Evolutionary conservation across 2,329 filamentous ascomycete species (phyloP), one percentile per base, ranked within the genome.

Genomic region (Cladosporium sp.): DNA sequence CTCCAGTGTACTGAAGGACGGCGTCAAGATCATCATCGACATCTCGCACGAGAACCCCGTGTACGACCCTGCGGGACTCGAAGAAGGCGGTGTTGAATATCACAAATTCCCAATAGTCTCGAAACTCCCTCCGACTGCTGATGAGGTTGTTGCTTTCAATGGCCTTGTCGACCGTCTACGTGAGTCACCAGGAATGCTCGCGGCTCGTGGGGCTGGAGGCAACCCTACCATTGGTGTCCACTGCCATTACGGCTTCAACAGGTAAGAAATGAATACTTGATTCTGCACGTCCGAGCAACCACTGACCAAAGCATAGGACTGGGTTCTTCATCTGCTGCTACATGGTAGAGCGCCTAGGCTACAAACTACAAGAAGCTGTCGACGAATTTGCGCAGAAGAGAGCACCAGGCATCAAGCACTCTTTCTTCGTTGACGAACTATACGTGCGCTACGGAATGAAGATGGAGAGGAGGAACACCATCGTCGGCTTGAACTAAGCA

Each of bases 171-270:
- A 87, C 64, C 62, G 67, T 5, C 65, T 80, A 2, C 66, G 73
- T 1, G 60, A 58, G 45, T 66, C 59, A 15, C 58, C 59, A 60
- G 77, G 76, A 51, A 67, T 72, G 28, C 72, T 77, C 3, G 38
- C 37, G 3, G 39, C 51, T 19, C 63, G 74, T 73, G 40, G 75
- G 72, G 59, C n/a, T 12, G 34, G 17, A 12, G 17, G 36, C 14
- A 73, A 71, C 58, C 71, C 74, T 5, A 67, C 76, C 1, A 83
- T 96, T 54, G 92, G 88, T 2, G 90, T 96, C 0, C 93, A 97
- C 72, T 97, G 93, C 68, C 93, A 97, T 69, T 97, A 97, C 67
- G 93, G 93, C 0, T 97, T 95, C 76, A 97, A 97, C 72, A 59
- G 66, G 51, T 61, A 58, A 17, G 42, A 30, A 5, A 30, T 30